A percentile compares a stretch with the other conserved stretches of the same genome.
These are phyloP conservation scores for Colletotrichum aenigma DNA, from an alignment of 2,329 filamentous ascomycete genomes.

Conservation along the genomic window DNA sequence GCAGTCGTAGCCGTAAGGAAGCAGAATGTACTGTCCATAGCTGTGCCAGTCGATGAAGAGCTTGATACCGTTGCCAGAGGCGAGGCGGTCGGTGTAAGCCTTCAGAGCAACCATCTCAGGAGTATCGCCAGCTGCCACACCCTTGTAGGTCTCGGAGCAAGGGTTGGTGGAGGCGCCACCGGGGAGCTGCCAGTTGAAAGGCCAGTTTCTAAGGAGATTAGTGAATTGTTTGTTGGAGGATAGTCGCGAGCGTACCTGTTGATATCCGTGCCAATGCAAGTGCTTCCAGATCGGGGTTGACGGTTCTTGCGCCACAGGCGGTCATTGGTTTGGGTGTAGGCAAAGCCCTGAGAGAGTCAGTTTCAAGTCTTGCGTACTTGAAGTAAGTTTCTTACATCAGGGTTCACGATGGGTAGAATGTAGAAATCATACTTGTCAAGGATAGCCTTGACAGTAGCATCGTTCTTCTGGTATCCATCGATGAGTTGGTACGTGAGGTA, in stretches of 20 bases:
- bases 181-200: constrained; percentile 53
- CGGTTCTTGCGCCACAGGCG: constrained; percentile 69
- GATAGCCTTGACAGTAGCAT: constrained; percentile 43
- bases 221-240: too few relatives aligned
- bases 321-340: constrained; percentile 60
- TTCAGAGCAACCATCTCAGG: constrained; percentile 57
- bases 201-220: constrained; percentile 49
- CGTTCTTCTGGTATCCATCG: constrained; percentile 43
- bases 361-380: background rate
- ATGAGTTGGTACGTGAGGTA: constrained; percentile 57
- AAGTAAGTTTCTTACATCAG: constrained; percentile 46
- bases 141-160: constrained; percentile 55
- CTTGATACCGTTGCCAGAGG: constrained; percentile 36
- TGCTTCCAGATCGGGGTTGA: constrained; percentile 38
- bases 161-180: constrained; percentile 57
- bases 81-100: constrained; percentile 32
- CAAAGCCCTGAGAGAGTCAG: constrained; percentile 49
- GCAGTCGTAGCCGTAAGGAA: constrained; percentile 51
- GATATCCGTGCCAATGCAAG: constrained; percentile 58
- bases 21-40: constrained; percentile 49
- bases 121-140: constrained; percentile 45
- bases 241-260: constrained; percentile 43
- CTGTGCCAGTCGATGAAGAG: constrained; percentile 54
- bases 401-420: constrained; percentile 67
- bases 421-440: constrained; percentile 71